Conservation (phyloP, 2,329 filamentous ascomycete genomes). For the Ophiostoma australiae region DNA sequence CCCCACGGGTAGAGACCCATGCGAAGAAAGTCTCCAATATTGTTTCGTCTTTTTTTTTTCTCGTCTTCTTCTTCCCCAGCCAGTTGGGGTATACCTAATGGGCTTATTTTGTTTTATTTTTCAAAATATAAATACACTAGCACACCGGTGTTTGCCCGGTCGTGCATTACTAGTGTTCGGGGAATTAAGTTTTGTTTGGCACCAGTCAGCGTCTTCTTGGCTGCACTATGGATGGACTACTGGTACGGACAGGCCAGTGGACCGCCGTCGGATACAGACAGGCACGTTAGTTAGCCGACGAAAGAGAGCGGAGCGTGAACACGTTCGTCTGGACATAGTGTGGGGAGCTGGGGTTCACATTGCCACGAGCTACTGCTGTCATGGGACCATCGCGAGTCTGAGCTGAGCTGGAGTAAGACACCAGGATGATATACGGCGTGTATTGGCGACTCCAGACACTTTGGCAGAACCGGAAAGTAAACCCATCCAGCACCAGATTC, state of each 20-base stretch:
- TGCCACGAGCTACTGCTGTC: background rate
- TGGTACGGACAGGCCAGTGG: background rate
- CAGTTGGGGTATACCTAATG: background rate
- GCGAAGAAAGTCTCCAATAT: background rate
- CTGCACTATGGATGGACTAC: background rate
- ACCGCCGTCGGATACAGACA: background rate
- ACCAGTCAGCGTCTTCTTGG: background rate
- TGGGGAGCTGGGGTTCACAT: slow-evolving; percentile 1
- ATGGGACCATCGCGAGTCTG: background rate
- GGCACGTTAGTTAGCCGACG: background rate
- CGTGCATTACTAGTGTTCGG: slow-evolving; percentile 3
- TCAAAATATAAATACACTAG: background rate
- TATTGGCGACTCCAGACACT: background rate
- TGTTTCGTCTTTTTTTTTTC: background rate
- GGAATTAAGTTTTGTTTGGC: background rate
- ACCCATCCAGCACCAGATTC: background rate
- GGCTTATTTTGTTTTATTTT: background rate
- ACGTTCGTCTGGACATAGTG: background rate
- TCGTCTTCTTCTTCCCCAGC: background rate
- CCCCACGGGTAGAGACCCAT: background rate
- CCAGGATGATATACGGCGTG: background rate
- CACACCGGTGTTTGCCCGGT: background rate
- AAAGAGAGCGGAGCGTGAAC: background rate
- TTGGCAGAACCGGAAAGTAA: background rate
- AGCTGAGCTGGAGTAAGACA: background rate